Evolutionary conservation across 306 rosid genomes (phyloP).

Genomic region (Rosa rugosa): DNA sequence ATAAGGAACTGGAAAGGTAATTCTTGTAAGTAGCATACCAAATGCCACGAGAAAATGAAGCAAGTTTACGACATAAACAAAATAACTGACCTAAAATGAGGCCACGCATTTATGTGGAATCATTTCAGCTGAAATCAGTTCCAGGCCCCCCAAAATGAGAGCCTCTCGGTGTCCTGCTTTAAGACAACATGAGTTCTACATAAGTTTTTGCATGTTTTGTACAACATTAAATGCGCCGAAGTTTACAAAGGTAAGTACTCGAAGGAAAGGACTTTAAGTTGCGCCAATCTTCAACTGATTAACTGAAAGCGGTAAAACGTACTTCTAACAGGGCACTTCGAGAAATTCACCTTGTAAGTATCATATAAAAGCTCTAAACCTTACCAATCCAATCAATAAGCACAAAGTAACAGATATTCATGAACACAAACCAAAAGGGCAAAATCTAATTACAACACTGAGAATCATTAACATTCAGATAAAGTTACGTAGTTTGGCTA

Average conservation of each 20-base stretch:
- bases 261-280: conserved; percentile 53
- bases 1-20: conserved; percentile 46
- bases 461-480: background rate
- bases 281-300: conserved; percentile 37
- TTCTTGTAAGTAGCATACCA: conserved; percentile 47
- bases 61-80: conserved; percentile 53
- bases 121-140: conserved; percentile 73
- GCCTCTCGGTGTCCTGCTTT: conserved; percentile 74
- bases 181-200: conserved; percentile 62
- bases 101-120: conserved; percentile 72
- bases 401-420: background rate
- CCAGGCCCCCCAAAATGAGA: conserved; percentile 73
- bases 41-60: conserved; percentile 51
- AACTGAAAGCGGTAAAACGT: conserved; percentile 21
- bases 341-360: background rate
- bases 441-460: background rate
- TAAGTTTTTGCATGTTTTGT: conserved; percentile 49
- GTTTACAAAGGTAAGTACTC: conserved; percentile 51
- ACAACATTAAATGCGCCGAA: conserved; percentile 49
- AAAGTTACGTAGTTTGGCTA: background rate
- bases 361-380: conserved; percentile 13
- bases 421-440: background rate
- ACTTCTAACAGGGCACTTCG: conserved; percentile 2
- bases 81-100: conserved; percentile 78
- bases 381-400: conserved; percentile 16